Conservation (phyloP, 1,284 basidiomycete genomes). For the Anthracocystis setariae region DNA sequence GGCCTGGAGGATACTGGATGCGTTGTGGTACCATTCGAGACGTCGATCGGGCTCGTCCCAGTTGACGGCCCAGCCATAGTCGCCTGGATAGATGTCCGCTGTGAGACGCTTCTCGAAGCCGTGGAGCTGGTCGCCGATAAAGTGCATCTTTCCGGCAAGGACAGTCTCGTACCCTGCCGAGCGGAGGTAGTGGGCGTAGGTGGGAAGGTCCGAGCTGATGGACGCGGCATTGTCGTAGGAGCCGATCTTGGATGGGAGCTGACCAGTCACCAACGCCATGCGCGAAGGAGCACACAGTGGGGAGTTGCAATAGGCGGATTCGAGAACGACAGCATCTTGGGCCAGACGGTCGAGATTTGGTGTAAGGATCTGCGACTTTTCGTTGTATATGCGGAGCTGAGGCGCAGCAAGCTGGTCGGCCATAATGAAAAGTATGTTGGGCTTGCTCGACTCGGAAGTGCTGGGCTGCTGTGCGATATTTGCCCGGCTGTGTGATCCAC, state of each 20-base stretch:
- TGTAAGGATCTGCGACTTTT: conserved; percentile 34
- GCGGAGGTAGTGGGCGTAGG: conserved; percentile 38
- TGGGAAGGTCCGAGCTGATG: conserved; percentile 39
- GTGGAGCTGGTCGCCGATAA: conserved; percentile 41
- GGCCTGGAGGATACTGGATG: conserved; percentile 39
- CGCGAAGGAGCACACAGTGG: conserved; percentile 42
- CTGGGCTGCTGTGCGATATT: no score
- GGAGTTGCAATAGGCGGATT: conserved; percentile 45
- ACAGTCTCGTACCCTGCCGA: conserved; percentile 38
- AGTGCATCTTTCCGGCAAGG: conserved; percentile 42
- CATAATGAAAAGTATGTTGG: conserved; percentile 42
- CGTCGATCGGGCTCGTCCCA: conserved; percentile 38
- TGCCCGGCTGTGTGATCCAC: background rate
- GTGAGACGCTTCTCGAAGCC: conserved; percentile 42
- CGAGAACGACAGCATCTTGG: conserved; percentile 29
- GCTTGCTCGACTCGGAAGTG: background rate
- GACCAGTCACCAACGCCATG: conserved; percentile 40
- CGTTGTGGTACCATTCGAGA: conserved; percentile 43
- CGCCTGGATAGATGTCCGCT: conserved; percentile 43
- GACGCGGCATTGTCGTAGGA: conserved; percentile 38
- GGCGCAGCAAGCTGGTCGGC: conserved; percentile 41
- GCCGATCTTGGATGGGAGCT: conserved; percentile 36
- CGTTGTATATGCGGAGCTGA: conserved; percentile 43
- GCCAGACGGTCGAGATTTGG: conserved; percentile 37
- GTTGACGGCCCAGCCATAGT: conserved; percentile 44